A percentile compares a stretch with the other conserved stretches of the same genome.
phyloP scores from a whole-genome alignment of 2,329 filamentous ascomycete genomes.

The Curvularia hawaiiensis region DNA sequence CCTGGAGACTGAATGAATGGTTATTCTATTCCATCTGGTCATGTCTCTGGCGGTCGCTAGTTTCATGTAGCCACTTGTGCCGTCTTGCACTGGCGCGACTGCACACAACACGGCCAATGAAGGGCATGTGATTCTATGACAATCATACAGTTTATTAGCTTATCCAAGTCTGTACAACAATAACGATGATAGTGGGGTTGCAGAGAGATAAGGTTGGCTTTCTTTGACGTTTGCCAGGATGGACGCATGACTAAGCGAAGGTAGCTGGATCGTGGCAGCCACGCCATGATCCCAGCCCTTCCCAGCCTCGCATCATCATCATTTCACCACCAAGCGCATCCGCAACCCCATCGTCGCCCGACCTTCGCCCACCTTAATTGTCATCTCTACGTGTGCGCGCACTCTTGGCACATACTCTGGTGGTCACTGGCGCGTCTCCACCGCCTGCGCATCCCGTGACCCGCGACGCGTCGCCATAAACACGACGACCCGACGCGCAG shows the following conservation, averaged over 20 bases:
- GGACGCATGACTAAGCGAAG: constrained; percentile 11
- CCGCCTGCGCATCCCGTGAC: constrained; percentile 30
- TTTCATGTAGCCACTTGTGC: neutral
- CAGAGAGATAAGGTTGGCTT: neutral
- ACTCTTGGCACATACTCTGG: constrained; percentile 18
- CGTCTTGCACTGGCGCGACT: neutral
- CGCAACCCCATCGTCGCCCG: constrained; percentile 29
- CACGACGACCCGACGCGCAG: constrained; percentile 34
- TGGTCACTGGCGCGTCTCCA: constrained; percentile 29
- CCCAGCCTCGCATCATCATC: constrained; percentile 23
- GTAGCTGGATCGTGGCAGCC: constrained; percentile 10
- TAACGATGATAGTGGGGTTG: neutral
- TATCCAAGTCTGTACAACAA: neutral
- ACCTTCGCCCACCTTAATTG: constrained; percentile 22
- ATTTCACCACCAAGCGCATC: constrained; percentile 25
- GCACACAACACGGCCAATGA: neutral
- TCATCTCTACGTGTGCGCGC: constrained; percentile 32
- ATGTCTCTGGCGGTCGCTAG: neutral
- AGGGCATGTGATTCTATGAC: neutral
- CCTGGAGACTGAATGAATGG: neutral
- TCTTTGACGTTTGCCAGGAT: neutral
- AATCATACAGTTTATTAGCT: too few relatives aligned
- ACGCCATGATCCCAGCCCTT: constrained; percentile 14
- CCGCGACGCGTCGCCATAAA: constrained; percentile 43
- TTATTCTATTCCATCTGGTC: neutral